Base-by-base conservation (phyloP, 2,329 filamentous ascomycete species). In the Stemphylium lycopersici region DNA sequence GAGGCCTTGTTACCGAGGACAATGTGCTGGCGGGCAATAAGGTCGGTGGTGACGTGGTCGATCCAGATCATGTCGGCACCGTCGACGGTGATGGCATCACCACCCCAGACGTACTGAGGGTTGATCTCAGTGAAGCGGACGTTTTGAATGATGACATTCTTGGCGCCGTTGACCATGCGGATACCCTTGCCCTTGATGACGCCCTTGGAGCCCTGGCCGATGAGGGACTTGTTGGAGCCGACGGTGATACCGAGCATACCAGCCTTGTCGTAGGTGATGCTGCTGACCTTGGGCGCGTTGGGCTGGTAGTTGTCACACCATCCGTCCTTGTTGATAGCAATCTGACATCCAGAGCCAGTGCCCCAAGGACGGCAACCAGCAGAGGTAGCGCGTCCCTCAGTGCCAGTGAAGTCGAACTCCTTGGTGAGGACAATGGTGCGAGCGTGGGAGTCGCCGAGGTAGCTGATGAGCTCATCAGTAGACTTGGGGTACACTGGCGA, bases 21-120 rank as follows among this genome's bases (percentile, higher is more conserved):
- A 44, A 86, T 81, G 76, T 85, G 81, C 71, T 87, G 84, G 39
- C 84, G 83, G 48, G 82, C 83, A 60, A 86, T 82, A 39, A 82
- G 79, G 46, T 83, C 83, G 44, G 82, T 83, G 73, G 83, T 72
- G 37, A 59, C 52, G 54, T 72, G 69, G 51, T 70, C 66, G 26
- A 67, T 62, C 63, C 66, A 67, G 60, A 67, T 41, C 6, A 66
- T 52, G 41, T 67, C 64, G 26, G 33, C 60, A 20, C 67, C 69
- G 47, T 71, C 62, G 11, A 74, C 48, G 29, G 71, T 71, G 54
- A 74, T 68, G 20, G 65, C 70, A 59, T 74, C 71, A 51, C 71
- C 71, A 53, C 71, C 71, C 69, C 69, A 74, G 54, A 74, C 70
- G 49, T 70, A 74, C 40, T 70, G 51, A 10, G 70, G 70, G 63